Percentiles rank a stretch among this genome's conserved stretches.
phyloP scores from a whole-genome alignment of 148 eudicot species.

The Cornus controversa region DNA sequence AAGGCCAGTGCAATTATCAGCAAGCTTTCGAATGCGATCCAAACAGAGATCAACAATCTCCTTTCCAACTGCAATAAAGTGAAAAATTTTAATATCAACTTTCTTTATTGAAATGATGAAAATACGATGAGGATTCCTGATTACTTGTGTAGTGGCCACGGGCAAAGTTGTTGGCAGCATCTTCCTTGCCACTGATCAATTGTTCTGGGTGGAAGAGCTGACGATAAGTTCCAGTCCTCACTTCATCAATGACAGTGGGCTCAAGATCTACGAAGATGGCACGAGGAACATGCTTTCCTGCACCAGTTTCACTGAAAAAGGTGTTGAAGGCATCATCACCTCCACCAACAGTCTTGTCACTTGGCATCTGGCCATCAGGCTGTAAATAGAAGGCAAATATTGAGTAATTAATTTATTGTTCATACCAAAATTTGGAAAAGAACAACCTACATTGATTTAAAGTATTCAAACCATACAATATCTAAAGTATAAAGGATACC shows the following conservation, averaged over 20 bases:
- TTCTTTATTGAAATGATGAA: not conserved
- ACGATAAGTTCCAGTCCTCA: slow-evolving; percentile 35
- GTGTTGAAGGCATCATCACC: slow-evolving; percentile 39
- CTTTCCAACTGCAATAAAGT: slow-evolving; percentile 29
- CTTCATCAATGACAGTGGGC: slow-evolving; percentile 45
- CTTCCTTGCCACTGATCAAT: slow-evolving; percentile 38
- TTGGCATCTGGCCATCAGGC: slow-evolving; percentile 48
- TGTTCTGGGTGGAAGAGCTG: slow-evolving; percentile 44
- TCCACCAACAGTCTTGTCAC: slow-evolving; percentile 34
- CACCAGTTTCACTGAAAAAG: slow-evolving; percentile 38
- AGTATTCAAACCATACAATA: not conserved
- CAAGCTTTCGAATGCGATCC: slow-evolving; percentile 38
- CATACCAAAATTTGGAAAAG: not conserved
- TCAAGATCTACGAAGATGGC: slow-evolving; percentile 41
- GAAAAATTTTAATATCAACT: not conserved
- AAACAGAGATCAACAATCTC: slow-evolving; percentile 40
- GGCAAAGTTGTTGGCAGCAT: slow-evolving; percentile 40
- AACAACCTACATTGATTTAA: not conserved
- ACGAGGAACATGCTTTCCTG: slow-evolving; percentile 41
- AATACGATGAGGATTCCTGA: not conserved
- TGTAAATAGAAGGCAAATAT: slow-evolving; percentile 5
- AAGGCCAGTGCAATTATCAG: slow-evolving; percentile 47
- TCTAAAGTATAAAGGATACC: not conserved
- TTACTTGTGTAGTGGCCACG: slow-evolving; percentile 42
- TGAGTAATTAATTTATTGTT: not conserved